Conservation (phyloP, 805 yeast species). For the Clavispora vitiphila region DNA sequence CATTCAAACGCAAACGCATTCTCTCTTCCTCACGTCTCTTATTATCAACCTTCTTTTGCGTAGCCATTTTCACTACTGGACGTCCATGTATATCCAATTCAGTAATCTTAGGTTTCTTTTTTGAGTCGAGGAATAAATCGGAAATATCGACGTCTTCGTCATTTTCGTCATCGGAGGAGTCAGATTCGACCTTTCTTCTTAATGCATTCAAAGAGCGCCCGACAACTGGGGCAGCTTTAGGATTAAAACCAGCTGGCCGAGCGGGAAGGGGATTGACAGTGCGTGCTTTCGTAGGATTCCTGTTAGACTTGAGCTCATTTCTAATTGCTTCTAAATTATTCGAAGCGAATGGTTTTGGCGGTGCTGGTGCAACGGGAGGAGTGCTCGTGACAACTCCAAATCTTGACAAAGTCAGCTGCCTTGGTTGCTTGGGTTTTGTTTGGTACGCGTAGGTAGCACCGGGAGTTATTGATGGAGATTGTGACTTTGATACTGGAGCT, state of each 20-base stretch:
- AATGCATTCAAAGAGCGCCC: constrained; percentile 36
- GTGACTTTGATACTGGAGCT: constrained; percentile 13
- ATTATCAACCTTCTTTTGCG: constrained; percentile 27
- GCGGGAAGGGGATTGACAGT: constrained; percentile 42
- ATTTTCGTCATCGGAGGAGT: constrained; percentile 28
- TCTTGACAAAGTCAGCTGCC: constrained; percentile 31
- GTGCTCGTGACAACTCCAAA: constrained; percentile 29
- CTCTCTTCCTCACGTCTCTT: constrained; percentile 58
- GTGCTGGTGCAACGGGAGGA: constrained; percentile 34
- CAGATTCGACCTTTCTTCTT: constrained; percentile 27
- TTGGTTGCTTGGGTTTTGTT: constrained; percentile 19
- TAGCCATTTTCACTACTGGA: constrained; percentile 22
- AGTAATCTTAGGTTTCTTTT: constrained; percentile 32
- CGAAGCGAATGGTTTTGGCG: constrained; percentile 27
- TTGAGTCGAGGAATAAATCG: constrained; percentile 35
- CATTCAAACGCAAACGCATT: constrained; percentile 75
- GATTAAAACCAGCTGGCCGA: constrained; percentile 51
- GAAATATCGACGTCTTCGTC: constrained; percentile 35
- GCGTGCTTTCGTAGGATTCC: constrained; percentile 15
- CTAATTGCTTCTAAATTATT: constrained; percentile 31
- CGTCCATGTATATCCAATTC: constrained; percentile 43
- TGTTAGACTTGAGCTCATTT: constrained; percentile 22
- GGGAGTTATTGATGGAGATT: not conserved
- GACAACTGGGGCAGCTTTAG: constrained; percentile 20
- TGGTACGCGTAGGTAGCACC: constrained; percentile 21